Conservation (phyloP, 2,329 filamentous ascomycete genomes). For the Sordariomycetes sp. region DNA sequence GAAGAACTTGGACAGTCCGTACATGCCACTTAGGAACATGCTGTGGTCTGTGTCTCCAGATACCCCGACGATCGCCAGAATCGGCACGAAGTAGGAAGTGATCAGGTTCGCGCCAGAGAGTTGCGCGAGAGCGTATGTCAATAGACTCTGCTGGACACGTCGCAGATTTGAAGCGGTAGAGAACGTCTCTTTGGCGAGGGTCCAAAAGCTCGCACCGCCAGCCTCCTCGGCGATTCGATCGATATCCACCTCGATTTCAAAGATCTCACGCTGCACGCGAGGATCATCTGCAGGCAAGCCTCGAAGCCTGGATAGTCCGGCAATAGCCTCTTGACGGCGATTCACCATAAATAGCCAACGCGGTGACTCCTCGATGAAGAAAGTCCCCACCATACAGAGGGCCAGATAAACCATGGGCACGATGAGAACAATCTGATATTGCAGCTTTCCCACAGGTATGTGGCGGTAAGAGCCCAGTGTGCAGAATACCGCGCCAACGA, state of each 20-base stretch:
- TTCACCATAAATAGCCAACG: slow-evolving; percentile 24
- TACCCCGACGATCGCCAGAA: slow-evolving; percentile 26
- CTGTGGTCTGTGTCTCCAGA: slow-evolving; percentile 15
- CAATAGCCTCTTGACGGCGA: slow-evolving; percentile 15
- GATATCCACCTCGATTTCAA: slow-evolving; percentile 14
- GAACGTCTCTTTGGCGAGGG: slow-evolving; percentile 23
- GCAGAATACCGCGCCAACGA: slow-evolving; percentile 19
- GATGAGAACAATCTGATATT: slow-evolving; percentile 18
- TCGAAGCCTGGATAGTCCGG: slow-evolving; percentile 11
- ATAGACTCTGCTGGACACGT: slow-evolving; percentile 25
- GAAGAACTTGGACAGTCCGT: slow-evolving; percentile 31
- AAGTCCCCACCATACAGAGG: slow-evolving; percentile 14
- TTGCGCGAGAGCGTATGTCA: slow-evolving; percentile 29
- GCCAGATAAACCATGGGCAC: slow-evolving; percentile 15
- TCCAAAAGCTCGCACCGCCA: no score
- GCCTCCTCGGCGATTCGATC: background rate
- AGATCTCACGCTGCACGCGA: slow-evolving; percentile 10
- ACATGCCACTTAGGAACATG: slow-evolving; percentile 31
- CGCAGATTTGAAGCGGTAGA: slow-evolving; percentile 24
- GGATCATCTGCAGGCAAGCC: slow-evolving; percentile 13
- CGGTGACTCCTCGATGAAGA: slow-evolving; percentile 24
- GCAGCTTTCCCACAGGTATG: slow-evolving; percentile 13
- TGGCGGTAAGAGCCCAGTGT: slow-evolving; percentile 23
- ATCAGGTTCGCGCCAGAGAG: slow-evolving; percentile 34
- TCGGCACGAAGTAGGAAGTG: slow-evolving; percentile 31